Percentiles rank a stretch among this genome's conserved stretches.
phyloP scores from a whole-genome alignment of 2,329 filamentous ascomycete species.

The Xylaria sp. region DNA sequence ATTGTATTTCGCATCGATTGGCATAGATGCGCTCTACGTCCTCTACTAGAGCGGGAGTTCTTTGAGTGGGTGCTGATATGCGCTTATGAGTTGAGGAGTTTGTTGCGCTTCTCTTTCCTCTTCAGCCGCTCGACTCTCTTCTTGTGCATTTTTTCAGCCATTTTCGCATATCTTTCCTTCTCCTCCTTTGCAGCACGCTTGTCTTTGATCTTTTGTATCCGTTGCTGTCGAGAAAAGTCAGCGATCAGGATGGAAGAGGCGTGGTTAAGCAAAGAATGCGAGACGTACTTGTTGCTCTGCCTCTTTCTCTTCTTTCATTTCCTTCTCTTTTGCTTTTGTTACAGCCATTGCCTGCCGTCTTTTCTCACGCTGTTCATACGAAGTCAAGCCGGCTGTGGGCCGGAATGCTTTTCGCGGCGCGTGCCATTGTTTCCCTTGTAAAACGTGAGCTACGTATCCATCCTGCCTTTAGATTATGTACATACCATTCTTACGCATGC shows the following conservation, averaged over 20 bases:
- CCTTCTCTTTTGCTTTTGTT: conserved; percentile 93
- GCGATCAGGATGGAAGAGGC: conserved; percentile 21
- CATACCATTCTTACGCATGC: conserved; percentile 87
- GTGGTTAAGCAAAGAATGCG: conserved; percentile 1
- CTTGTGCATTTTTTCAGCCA: conserved; percentile 98
- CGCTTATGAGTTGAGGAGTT: conserved; percentile 74
- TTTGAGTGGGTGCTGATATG: conserved; percentile 1
- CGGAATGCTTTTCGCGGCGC: conserved; percentile 85
- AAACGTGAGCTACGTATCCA: conserved; percentile 33
- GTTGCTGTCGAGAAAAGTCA: conserved; percentile 63
- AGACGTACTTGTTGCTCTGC: conserved; percentile 78
- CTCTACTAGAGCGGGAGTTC: neutral
- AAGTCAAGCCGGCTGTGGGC: conserved; percentile 78
- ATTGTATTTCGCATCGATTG: neutral
- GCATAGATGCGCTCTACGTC: neutral
- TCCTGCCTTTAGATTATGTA: conserved; percentile 12
- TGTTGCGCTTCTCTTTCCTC: conserved; percentile 96
- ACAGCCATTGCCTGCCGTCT: conserved; percentile 75
- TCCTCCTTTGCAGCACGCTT: conserved; percentile 91
- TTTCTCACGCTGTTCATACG: conserved; percentile 80
- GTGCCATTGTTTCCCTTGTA: conserved; percentile 94
- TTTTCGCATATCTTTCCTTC: conserved; percentile 89
- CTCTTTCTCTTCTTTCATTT: conserved; percentile 96
- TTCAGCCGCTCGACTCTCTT: conserved; percentile 94
- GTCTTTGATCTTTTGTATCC: conserved; percentile 83